Evolutionary conservation across 805 yeast genomes (phyloP).

Genomic region (Metschnikowia matae): DNA sequence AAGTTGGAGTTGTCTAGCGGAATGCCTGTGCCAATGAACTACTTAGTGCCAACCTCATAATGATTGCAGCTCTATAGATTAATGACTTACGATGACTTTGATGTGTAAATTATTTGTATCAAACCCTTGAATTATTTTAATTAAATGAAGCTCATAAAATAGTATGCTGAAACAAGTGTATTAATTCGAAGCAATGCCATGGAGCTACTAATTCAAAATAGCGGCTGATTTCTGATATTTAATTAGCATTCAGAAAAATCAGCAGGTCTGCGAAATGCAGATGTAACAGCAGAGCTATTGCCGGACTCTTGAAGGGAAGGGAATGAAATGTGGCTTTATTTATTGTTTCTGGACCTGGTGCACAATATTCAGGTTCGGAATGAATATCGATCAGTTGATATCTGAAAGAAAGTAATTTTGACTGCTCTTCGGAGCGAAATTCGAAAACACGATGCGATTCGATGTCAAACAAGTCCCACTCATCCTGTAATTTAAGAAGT

Average conservation of each 20-base stretch:
- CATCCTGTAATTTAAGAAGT: not conserved
- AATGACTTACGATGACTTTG: not conserved
- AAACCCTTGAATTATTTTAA: not conserved
- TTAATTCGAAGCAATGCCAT: not conserved
- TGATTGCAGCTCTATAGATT: not conserved
- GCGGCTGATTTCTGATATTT: not conserved
- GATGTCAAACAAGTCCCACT: not conserved
- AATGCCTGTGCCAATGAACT: conserved; percentile 3
- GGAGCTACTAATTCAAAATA: not conserved
- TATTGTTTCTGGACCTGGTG: not conserved
- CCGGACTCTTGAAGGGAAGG: not conserved
- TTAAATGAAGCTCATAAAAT: not conserved
- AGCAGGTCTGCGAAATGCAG: not conserved
- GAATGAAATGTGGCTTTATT: not conserved
- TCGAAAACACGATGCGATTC: not conserved
- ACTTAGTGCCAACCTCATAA: not conserved
- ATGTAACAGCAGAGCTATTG: not conserved
- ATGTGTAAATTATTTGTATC: too few species aligned
- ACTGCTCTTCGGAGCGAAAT: not conserved
- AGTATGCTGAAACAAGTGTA: not conserved
- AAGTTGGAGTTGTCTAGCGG: conserved; percentile 7
- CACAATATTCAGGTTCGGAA: not conserved
- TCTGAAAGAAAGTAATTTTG: not conserved
- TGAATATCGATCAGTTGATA: not conserved
- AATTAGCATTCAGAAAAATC: not conserved